phyloP scores from a whole-genome alignment of 169 alveolate species.

The Pseudocohnilembus persalinus region DNA sequence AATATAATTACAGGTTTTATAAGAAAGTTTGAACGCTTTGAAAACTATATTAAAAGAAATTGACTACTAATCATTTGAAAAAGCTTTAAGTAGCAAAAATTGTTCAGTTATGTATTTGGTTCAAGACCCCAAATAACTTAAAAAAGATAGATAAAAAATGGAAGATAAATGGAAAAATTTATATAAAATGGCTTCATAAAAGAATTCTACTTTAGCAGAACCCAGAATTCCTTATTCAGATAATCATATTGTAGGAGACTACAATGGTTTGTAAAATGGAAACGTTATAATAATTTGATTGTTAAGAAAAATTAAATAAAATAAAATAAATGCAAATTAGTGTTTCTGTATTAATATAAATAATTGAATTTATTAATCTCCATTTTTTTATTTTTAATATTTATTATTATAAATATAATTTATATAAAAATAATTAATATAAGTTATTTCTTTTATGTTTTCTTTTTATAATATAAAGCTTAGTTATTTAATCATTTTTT shows the following conservation, averaged over 20 bases:
- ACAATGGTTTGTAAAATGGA: conserved; percentile 49
- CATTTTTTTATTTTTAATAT: too few species aligned
- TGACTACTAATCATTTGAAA: conserved; percentile 79
- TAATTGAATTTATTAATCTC: too few species aligned
- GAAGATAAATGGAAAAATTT: conserved; percentile 76
- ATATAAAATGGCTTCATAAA: conserved; percentile 35
- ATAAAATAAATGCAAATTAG: too few species aligned
- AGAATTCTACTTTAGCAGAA: conserved; percentile 48
- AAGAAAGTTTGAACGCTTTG: conserved; percentile 76
- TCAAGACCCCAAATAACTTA: conserved; percentile 48
- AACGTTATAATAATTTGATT: conserved; percentile 38
- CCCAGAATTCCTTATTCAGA: conserved; percentile 68
- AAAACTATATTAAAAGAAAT: conserved; percentile 80
- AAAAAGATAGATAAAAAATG: conserved; percentile 58
- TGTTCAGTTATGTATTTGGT: conserved; percentile 38
- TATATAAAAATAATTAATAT: too few species aligned
- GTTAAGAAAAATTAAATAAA: too few species aligned
- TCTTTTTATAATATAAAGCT: too few species aligned
- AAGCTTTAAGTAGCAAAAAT: conserved; percentile 62
- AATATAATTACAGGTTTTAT: conserved; percentile 42
- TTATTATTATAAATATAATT: too few species aligned
- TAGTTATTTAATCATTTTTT: too few species aligned
- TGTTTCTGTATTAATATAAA: too few species aligned
- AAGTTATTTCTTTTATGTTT: too few species aligned
- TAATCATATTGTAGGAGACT: conserved; percentile 54